Evolutionary conservation across 495 filamentous ascomycete species (phyloP).

Genomic region (Talaromyces stipitatus): DNA sequence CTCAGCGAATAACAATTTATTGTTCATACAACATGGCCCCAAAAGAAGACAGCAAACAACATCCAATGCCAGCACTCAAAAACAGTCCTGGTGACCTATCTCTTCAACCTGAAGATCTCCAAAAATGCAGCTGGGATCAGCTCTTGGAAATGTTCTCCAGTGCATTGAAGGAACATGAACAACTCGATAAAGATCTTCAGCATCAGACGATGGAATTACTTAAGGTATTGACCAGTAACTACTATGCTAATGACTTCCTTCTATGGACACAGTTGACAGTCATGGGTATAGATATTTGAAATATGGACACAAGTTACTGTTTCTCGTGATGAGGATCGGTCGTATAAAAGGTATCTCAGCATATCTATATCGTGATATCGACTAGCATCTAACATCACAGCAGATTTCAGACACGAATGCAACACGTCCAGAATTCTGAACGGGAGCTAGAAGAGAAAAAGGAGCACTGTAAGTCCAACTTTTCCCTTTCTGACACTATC

Average conservation of each 20-base stretch:
- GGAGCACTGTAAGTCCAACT: constrained; percentile 54
- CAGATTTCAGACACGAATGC: constrained; percentile 69
- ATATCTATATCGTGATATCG: background rate
- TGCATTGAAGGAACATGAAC: constrained; percentile 50
- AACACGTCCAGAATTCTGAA: constrained; percentile 65
- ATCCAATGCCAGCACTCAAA: background rate
- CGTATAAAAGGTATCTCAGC: constrained; percentile 55
- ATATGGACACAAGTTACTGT: constrained; percentile 61
- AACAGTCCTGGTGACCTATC: background rate
- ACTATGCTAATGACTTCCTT: background rate
- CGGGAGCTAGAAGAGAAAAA: constrained; percentile 60
- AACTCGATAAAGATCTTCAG: constrained; percentile 52
- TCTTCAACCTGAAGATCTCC: constrained; percentile 14
- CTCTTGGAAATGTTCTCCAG: constrained; percentile 56
- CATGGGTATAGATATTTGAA: constrained; percentile 50
- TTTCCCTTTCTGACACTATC: background rate
- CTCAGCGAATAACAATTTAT: background rate
- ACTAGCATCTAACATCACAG: background rate
- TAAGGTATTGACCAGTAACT: constrained; percentile 34
- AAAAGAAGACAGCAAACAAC: background rate
- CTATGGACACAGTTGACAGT: constrained; percentile 7
- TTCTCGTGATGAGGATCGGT: constrained; percentile 61
- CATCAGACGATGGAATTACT: constrained; percentile 56
- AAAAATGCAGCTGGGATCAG: constrained; percentile 57
- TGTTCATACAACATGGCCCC: background rate